phyloP scores from a whole-genome alignment of 345 rosid genomes.

The Bruguiera gymnorhiza region DNA sequence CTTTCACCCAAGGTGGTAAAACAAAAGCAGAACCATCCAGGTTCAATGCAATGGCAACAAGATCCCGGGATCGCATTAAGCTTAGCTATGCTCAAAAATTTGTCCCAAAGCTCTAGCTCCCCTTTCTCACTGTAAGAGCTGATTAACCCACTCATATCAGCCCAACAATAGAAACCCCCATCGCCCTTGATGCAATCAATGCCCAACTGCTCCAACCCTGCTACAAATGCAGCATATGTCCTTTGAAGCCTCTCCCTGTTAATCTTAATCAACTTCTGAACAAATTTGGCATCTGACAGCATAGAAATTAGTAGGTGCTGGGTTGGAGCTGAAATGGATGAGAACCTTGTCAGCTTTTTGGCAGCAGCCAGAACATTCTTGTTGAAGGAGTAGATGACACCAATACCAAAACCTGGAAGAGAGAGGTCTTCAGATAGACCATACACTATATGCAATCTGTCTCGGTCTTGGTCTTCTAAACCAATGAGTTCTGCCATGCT shows the following conservation, averaged over 20 bases:
- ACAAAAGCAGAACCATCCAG: constrained; percentile 89
- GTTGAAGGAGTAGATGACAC: constrained; percentile 66
- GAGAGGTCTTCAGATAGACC: constrained; percentile 70
- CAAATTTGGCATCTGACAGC: constrained; percentile 52
- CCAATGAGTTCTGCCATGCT: constrained; percentile 73
- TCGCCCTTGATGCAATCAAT: constrained; percentile 52
- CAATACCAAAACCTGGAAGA: constrained; percentile 57
- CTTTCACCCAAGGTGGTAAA: constrained; percentile 56
- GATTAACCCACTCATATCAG: constrained; percentile 72
- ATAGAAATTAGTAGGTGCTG: constrained; percentile 59
- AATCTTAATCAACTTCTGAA: constrained; percentile 39
- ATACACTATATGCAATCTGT: constrained; percentile 76
- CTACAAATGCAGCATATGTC: constrained; percentile 35
- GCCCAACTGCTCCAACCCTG: constrained; percentile 63
- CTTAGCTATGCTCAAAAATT: constrained; percentile 64
- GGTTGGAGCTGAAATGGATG: constrained; percentile 65
- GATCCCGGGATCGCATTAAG: constrained; percentile 80
- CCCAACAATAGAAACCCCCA: constrained; percentile 90
- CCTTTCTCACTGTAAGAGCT: constrained; percentile 79
- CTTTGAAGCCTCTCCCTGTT: constrained; percentile 52
- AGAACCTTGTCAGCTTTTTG: constrained; percentile 60
- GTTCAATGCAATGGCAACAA: constrained; percentile 88
- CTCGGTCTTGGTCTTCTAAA: constrained; percentile 53
- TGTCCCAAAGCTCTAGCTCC: constrained; percentile 90
- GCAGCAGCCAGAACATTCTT: constrained; percentile 58